Conservation (phyloP, 305 asterid species). For the Fraxinus ornus region DNA sequence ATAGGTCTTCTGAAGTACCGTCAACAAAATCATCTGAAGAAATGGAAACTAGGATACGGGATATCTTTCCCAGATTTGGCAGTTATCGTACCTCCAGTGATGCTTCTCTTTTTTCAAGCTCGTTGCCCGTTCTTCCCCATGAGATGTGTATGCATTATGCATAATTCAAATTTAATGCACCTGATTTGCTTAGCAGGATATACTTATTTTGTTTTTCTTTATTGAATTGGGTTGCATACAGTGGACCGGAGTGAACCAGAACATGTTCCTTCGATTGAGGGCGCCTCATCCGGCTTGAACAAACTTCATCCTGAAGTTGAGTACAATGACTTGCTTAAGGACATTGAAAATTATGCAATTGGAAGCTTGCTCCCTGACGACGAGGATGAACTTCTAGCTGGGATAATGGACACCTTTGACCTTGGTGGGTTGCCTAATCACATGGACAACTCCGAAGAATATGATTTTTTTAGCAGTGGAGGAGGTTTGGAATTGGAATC, state of each 20-base stretch:
- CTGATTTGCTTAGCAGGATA: neutral
- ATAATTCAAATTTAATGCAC: neutral
- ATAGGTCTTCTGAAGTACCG: conserved; percentile 27
- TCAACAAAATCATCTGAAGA: conserved; percentile 26
- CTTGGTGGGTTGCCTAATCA: conserved; percentile 36
- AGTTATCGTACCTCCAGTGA: conserved; percentile 37
- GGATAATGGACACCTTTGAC: conserved; percentile 26
- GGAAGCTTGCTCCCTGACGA: conserved; percentile 63
- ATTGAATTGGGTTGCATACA: conserved; percentile 26
- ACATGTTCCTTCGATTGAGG: conserved; percentile 29
- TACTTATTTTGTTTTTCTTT: neutral
- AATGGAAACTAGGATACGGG: conserved; percentile 42
- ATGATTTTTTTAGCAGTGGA: conserved; percentile 68
- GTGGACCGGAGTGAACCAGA: conserved; percentile 35
- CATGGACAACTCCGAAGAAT: conserved; percentile 50
- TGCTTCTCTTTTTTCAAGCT: conserved; percentile 53
- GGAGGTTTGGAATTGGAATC: conserved; percentile 76
- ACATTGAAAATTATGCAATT: conserved; percentile 34
- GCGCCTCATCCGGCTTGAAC: conserved; percentile 33
- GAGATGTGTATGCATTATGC: conserved; percentile 40
- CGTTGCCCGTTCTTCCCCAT: conserved; percentile 56
- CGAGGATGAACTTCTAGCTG: conserved; percentile 69
- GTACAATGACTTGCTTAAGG: conserved; percentile 32
- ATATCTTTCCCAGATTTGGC: conserved; percentile 35
- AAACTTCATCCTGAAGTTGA: conserved; percentile 27